These are phyloP conservation scores for Boletus patriciae DNA, from an alignment of 768 basidiomycete genomes.

Conservation along the genomic window DNA sequence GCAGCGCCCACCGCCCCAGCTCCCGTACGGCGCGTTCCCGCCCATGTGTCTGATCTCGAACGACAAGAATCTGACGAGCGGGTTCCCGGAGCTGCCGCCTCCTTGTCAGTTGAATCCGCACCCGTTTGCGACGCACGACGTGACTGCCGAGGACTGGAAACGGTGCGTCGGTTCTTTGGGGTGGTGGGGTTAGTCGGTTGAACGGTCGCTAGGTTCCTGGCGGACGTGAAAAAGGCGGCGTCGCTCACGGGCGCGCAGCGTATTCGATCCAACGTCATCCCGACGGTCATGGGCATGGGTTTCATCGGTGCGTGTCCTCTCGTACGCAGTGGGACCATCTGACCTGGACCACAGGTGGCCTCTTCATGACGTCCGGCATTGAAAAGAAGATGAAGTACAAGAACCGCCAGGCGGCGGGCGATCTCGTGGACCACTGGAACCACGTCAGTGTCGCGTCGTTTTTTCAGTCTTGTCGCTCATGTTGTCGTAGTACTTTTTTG, in stretches of 20 bases:
- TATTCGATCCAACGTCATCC: conserved; percentile 33
- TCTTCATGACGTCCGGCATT: conserved; percentile 15
- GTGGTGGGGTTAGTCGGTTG: no score
- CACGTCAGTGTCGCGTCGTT: conserved; percentile 34
- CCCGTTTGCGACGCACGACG: conserved; percentile 52
- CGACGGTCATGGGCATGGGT: conserved; percentile 32
- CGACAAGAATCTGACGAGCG: conserved; percentile 32
- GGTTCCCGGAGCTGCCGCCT: conserved; percentile 47
- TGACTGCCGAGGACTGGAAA: conserved; percentile 51
- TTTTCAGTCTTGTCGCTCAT: not conserved
- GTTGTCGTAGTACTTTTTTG: conserved; percentile 45
- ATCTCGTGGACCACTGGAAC: conserved; percentile 52
- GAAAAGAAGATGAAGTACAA: conserved; percentile 32
- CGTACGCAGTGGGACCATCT: not conserved
- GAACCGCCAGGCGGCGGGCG: conserved; percentile 41
- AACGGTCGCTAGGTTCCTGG: conserved; percentile 31
- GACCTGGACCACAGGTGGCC: conserved; percentile 15
- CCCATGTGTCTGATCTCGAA: conserved; percentile 34
- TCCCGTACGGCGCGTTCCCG: conserved; percentile 27
- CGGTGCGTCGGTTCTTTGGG: conserved; percentile 26
- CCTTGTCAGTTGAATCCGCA: conserved; percentile 41
- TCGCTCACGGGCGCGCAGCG: conserved; percentile 37
- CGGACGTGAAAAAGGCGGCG: conserved; percentile 36
- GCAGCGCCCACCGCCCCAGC: conserved; percentile 19
- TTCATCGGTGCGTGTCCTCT: conserved; percentile 19